Conservation (phyloP, 1,284 basidiomycete genomes). For the Vanrija sp. region DNA sequence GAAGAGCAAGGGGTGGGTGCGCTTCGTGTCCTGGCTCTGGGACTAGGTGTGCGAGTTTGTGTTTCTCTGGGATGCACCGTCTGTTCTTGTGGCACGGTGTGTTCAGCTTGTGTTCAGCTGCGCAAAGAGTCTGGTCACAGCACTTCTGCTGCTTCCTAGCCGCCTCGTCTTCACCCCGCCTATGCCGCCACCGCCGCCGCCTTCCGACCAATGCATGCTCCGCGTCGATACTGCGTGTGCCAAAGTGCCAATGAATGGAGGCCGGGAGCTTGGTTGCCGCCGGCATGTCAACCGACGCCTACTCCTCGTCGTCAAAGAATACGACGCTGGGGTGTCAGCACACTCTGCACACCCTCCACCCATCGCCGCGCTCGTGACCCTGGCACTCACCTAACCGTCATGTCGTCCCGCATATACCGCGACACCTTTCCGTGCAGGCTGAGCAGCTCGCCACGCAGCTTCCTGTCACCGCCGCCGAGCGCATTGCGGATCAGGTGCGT, state of each 20-base stretch:
- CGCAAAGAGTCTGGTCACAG: no score
- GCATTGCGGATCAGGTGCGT: conserved; percentile 93
- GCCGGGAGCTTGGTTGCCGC: no score
- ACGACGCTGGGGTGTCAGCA: conserved; percentile 20
- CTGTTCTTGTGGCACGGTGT: no score
- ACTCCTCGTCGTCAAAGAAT: conserved; percentile 23
- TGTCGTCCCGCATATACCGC: conserved; percentile 78
- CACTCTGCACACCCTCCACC: neutral
- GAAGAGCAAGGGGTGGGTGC: conserved; percentile 5
- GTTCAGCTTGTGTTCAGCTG: no score
- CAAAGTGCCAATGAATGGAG: no score
- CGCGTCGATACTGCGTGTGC: no score
- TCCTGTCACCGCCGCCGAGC: conserved; percentile 77
- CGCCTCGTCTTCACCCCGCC: no score
- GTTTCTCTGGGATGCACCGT: no score
- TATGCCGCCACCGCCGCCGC: no score
- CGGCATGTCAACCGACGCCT: neutral
- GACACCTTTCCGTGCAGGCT: conserved; percentile 81
- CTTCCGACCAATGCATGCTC: no score
- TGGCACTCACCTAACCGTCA: conserved; percentile 78
- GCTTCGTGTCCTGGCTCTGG: conserved; percentile 22
- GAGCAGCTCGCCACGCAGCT: conserved; percentile 63
- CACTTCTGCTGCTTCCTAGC: no score
- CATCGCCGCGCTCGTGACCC: no score
- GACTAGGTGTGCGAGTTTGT: conserved; percentile 15